Base-by-base conservation (phyloP, 495 filamentous ascomycete genomes). In the Peziza echinospora region DNA sequence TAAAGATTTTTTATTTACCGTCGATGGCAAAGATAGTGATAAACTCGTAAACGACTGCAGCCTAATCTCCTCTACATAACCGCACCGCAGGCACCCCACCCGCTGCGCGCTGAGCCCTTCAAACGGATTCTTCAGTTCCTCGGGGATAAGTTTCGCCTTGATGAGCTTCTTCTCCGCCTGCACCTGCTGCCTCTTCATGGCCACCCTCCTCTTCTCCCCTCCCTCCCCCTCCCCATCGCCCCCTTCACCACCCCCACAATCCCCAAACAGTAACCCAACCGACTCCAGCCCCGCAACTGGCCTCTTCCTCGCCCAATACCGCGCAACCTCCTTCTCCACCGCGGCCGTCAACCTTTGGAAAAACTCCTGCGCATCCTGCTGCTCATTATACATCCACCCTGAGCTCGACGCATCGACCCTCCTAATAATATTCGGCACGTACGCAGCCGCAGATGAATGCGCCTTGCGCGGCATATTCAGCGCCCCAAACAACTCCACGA, bases 301-400 rank as follows among this genome's bases (percentile, higher is more conserved):
- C 61, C 50, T 64, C 16, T 65, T 63, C 2, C 63, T 63, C 25
- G 50, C 49, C 5, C 66, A 59, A 19, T 65, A 69, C 43, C 67
- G 67, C 16, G 64, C 60, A 22, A 81, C 65, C 51, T 91, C 85
- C 53, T 78, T 77, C 53, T 96, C 84, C 39, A 99, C 64, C 51
- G 86, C 76, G 44, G 87, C 82, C 46, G 93, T 66, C 21, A 99
- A 64, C 53, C 86, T 92, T 16, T 84, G 84, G 47, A 82, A 93
- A 58, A 93, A 99, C 60, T 99, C 91, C 61, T 99, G 91, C 5
- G 91, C 91, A 65, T 99, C 91, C 57, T 99, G 91, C 56, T 99
- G 91, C 60, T 93, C 57, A 46, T 60, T 60, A 21, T 52, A 47
- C 17, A 50, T 40, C 57, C 57, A 60, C 5, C 57, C 56, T n/a